These are phyloP conservation scores for Ambispora gerdemannii DNA, from an alignment of 192 early-diverging fungal genomes.

Conservation along the genomic window DNA sequence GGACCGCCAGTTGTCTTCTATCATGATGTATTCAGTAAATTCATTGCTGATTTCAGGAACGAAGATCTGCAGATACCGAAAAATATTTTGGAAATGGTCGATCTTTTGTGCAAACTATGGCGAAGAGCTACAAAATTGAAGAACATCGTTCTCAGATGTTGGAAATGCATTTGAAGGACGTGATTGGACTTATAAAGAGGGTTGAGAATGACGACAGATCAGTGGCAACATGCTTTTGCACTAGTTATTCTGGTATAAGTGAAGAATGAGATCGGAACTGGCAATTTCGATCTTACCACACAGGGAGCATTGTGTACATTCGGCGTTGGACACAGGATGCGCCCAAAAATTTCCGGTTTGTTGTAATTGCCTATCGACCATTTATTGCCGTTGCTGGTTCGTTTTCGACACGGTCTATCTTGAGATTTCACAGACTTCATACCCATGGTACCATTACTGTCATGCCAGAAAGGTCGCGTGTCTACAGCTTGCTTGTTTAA, in stretches of 20 bases:
- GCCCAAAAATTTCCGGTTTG: too few relatives aligned
- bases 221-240: not conserved
- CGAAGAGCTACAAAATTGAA: not conserved
- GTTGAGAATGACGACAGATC: not conserved
- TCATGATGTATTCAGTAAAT: slow-evolving; percentile 10
- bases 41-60: not conserved
- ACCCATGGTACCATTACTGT: not conserved
- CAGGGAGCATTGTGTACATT: too few relatives aligned
- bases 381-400: not conserved
- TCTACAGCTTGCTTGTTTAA: too few relatives aligned
- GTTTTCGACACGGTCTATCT: not conserved
- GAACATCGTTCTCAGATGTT: not conserved
- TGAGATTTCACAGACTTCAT: slow-evolving; percentile 9
- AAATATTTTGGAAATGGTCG: too few relatives aligned
- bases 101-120: not conserved
- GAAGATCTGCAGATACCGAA: too few relatives aligned
- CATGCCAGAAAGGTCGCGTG: not conserved
- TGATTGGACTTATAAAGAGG: too few relatives aligned
- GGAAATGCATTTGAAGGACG: not conserved
- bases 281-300: not conserved
- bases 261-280: slow-evolving; percentile 9
- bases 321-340: too few relatives aligned
- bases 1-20: slow-evolving; percentile 4
- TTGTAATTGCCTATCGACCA: too few relatives aligned
- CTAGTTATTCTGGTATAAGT: not conserved